Evolutionary conservation across 2,329 filamentous ascomycete species (phyloP).

Genomic region (Stagonosporopsis rhizophila): DNA sequence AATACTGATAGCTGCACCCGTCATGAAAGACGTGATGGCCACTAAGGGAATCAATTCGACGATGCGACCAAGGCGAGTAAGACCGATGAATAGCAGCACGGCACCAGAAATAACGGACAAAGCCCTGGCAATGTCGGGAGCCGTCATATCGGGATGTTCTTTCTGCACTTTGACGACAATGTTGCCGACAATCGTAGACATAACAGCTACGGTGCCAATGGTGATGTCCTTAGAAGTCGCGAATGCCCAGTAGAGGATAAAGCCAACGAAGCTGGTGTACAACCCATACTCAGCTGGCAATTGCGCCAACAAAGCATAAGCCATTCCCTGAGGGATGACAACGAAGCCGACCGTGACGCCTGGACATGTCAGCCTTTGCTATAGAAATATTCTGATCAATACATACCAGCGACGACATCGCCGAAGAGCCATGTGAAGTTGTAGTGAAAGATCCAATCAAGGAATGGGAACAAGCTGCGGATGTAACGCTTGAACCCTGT

Average conservation of each 20-base stretch:
- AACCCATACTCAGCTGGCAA: conserved; percentile 84
- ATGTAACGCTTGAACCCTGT: conserved; percentile 66
- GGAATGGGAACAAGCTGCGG: conserved; percentile 81
- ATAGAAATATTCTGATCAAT: background rate
- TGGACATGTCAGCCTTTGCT: conserved; percentile 30
- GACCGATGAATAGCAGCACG: conserved; percentile 80
- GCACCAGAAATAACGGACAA: conserved; percentile 80
- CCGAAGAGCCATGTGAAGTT: conserved; percentile 88
- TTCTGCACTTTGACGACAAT: conserved; percentile 69
- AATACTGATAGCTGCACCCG: conserved; percentile 91
- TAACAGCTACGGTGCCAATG: conserved; percentile 95
- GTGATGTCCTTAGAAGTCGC: conserved; percentile 99
- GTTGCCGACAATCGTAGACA: conserved; percentile 88
- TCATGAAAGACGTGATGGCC: conserved; percentile 96
- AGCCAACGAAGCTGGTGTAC: conserved; percentile 96
- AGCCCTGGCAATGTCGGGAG: conserved; percentile 73
- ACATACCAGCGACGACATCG: conserved; percentile 83
- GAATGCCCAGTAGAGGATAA: conserved; percentile 95
- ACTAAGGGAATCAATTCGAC: conserved; percentile 93
- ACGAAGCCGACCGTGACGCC: conserved; percentile 77
- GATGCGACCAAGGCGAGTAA: conserved; percentile 84
- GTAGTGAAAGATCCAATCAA: conserved; percentile 88
- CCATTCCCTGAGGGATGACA: conserved; percentile 94
- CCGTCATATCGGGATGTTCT: conserved; percentile 54
- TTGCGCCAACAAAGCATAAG: conserved; percentile 84